Conservation (phyloP, 352 stramenopile genomes). For the Vaucheria bursata region DNA sequence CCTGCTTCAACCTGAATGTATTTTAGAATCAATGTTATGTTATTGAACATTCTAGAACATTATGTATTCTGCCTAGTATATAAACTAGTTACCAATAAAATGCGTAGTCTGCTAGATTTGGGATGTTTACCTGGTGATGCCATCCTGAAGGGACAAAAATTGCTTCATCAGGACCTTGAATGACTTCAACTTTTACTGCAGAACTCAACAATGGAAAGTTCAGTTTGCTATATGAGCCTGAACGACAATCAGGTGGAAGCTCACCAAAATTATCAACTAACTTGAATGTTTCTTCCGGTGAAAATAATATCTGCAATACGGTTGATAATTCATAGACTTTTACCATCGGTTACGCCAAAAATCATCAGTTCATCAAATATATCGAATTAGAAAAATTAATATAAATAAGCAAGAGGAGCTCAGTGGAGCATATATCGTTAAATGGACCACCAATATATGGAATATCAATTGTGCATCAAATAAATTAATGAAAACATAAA, state of each 20-base stretch:
- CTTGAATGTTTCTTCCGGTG: conserved; percentile 23
- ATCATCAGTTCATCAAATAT: no score
- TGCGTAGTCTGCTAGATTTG: no score
- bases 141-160: conserved; percentile 93
- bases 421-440: neutral
- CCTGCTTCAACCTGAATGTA: no score
- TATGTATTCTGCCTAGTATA: no score
- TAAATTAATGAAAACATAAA: neutral
- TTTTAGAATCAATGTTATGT: no score
- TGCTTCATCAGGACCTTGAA: conserved; percentile 60
- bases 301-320: conserved; percentile 21
- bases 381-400: no score
- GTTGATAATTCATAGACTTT: no score
- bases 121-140: conserved; percentile 72
- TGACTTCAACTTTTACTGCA: conserved; percentile 47
- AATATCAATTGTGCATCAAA: neutral
- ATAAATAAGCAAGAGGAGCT: neutral
- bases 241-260: conserved; percentile 28
- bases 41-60: no score
- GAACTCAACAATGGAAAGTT: conserved; percentile 25
- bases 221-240: neutral
- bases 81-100: no score
- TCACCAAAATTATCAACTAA: conserved; percentile 27
- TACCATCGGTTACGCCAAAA: no score
- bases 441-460: no score